Conservation (phyloP, 441 rosid genomes). For the Corymbia calophylla region DNA sequence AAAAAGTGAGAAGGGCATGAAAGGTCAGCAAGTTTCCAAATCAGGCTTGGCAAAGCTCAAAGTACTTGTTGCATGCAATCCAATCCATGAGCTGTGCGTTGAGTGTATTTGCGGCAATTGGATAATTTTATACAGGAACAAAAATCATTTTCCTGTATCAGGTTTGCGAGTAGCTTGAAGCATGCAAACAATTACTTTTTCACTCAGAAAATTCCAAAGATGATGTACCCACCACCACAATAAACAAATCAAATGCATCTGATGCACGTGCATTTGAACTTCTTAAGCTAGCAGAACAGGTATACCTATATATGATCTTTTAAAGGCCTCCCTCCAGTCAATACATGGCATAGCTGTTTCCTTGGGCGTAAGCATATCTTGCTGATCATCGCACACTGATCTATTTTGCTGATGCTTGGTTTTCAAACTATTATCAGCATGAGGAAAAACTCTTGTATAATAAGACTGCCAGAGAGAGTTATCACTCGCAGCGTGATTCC, state of each 20-base stretch:
- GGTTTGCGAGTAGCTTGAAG: not conserved
- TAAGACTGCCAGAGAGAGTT: conserved; percentile 51
- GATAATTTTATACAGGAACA: not conserved
- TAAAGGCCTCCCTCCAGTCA: conserved; percentile 64
- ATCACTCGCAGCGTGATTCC: conserved; percentile 64
- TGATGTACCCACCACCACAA: not conserved
- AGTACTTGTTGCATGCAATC: not conserved
- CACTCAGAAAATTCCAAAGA: not conserved
- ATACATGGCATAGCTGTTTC: conserved; percentile 8
- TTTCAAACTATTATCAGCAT: conserved; percentile 3
- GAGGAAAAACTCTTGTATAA: conserved; percentile 29
- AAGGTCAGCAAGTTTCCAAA: not conserved
- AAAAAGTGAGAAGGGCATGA: not conserved
- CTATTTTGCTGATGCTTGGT: not conserved
- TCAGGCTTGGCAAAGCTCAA: not conserved
- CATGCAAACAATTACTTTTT: not conserved
- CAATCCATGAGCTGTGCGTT: not conserved
- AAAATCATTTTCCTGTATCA: not conserved
- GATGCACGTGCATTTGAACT: not conserved
- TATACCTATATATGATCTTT: conserved; percentile 42
- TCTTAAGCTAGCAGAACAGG: not conserved
- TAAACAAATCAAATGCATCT: not conserved
- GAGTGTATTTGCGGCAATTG: not conserved
- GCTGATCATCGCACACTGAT: not conserved
- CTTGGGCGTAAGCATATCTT: not conserved